These are phyloP conservation scores for Anethum foeniculum DNA, from an alignment of 140 eudicot species.

Conservation along the genomic window DNA sequence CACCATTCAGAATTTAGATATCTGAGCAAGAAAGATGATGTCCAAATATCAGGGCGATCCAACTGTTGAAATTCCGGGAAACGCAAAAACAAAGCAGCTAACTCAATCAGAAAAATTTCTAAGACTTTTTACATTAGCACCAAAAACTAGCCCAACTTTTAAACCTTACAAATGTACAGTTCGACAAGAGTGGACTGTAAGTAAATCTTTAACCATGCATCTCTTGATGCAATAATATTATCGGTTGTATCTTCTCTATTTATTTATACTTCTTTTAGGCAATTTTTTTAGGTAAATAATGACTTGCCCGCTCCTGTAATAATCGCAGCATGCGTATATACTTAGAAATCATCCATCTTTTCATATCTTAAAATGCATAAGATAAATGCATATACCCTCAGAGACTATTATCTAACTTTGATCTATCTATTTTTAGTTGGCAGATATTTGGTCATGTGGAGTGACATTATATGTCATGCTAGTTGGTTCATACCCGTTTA, in stretches of 20 bases:
- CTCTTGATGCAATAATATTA: not conserved
- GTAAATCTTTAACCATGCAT: not conserved
- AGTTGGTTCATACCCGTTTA: conserved; percentile 12
- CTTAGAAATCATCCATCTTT: not conserved
- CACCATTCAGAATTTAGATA: too few species aligned
- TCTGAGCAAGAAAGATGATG: too few species aligned
- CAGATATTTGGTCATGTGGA: conserved; percentile 19
- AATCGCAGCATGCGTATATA: not conserved
- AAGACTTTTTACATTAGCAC: too few species aligned
- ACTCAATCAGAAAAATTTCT: too few species aligned
- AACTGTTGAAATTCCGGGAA: too few species aligned
- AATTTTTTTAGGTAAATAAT: not conserved
- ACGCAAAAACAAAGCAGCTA: too few species aligned
- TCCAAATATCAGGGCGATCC: too few species aligned
- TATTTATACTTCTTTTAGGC: not conserved
- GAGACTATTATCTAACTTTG: not conserved
- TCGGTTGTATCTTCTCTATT: not conserved
- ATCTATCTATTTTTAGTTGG: not conserved
- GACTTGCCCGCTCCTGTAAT: not conserved
- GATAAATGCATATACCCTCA: not conserved
- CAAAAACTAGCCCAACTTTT: too few species aligned
- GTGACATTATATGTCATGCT: conserved; percentile 14
- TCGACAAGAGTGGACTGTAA: not conserved
- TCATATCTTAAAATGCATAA: not conserved
- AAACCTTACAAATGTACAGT: not conserved